Evolutionary conservation across 768 basidiomycete genomes (phyloP).

Genomic region (Phylloporus rhodoxanthus): DNA sequence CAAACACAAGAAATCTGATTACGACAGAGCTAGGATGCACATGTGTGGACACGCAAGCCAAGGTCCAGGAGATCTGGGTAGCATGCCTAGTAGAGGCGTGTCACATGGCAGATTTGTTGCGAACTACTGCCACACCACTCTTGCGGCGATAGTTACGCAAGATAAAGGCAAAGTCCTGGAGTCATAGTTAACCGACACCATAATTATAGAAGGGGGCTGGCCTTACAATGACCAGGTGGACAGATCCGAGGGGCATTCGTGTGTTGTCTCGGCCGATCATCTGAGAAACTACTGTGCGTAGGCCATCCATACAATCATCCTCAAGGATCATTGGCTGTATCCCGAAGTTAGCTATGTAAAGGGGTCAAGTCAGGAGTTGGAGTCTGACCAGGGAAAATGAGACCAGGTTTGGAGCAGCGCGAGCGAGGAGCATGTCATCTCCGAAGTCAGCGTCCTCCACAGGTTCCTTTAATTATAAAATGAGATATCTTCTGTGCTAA

Average conservation of each 20-base stretch:
- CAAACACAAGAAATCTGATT: constrained; percentile 9
- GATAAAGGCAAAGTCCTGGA: constrained; percentile 21
- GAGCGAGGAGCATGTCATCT: neutral
- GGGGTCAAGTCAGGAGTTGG: neutral
- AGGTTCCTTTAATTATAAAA: constrained; percentile 8
- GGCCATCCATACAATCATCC: constrained; percentile 16
- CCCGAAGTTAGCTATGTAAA: constrained; percentile 5
- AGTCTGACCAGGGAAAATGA: constrained; percentile 14
- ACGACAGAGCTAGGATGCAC: constrained; percentile 4
- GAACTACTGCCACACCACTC: neutral
- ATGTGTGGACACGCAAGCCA: constrained; percentile 4
- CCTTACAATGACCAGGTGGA: constrained; percentile 20
- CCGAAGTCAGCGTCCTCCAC: constrained; percentile 8
- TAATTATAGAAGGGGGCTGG: neutral
- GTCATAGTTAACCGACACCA: constrained; percentile 2
- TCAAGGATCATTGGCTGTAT: constrained; percentile 10
- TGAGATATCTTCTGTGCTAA: constrained; percentile 3
- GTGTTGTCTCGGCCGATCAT: constrained; percentile 14
- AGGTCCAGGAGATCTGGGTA: constrained; percentile 4
- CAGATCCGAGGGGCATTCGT: constrained; percentile 10
- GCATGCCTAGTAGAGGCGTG: neutral
- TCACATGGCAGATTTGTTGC: neutral
- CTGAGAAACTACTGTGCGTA: constrained; percentile 19
- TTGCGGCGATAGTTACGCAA: constrained; percentile 11
- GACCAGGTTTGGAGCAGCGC: neutral